Conservation (phyloP, 768 basidiomycete species). For the Pisolithus microcarpus region DNA sequence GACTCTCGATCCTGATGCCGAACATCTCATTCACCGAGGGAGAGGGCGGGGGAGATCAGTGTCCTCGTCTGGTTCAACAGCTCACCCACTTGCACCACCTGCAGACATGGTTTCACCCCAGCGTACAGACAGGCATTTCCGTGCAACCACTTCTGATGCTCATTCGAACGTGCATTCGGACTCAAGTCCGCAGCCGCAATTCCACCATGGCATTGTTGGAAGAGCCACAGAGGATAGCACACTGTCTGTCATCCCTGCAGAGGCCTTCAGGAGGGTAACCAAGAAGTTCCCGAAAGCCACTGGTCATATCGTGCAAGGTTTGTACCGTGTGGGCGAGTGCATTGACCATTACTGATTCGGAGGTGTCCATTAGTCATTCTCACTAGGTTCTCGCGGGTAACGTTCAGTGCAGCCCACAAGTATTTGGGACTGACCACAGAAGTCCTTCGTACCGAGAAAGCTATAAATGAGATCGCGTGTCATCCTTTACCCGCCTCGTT, state of each 20-base stretch:
- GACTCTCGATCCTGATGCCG: conserved; percentile 32
- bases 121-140: conserved; percentile 3
- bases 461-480: conserved; percentile 94
- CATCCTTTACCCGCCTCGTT: conserved; percentile 89
- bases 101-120: conserved; percentile 6
- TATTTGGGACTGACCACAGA: conserved; percentile 94
- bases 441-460: conserved; percentile 92
- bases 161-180: conserved; percentile 20
- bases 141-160: conserved; percentile 10
- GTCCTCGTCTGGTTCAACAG: conserved; percentile 65
- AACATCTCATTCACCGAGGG: conserved; percentile 14
- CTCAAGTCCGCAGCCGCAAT: conserved; percentile 22
- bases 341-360: conserved; percentile 9
- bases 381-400: conserved; percentile 93
- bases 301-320: conserved; percentile 92
- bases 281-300: conserved; percentile 97
- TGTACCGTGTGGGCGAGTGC: background rate
- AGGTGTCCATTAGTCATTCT: conserved; percentile 62
- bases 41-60: conserved; percentile 47
- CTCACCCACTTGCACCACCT: conserved; percentile 42
- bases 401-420: conserved; percentile 94
- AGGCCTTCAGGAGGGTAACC: conserved; percentile 89
- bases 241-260: conserved; percentile 96
- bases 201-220: conserved; percentile 75
- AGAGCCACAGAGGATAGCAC: conserved; percentile 92